Evolutionary conservation across 2,329 filamentous ascomycete genomes (phyloP).

Genomic region (Colletotrichum aenigma): DNA sequence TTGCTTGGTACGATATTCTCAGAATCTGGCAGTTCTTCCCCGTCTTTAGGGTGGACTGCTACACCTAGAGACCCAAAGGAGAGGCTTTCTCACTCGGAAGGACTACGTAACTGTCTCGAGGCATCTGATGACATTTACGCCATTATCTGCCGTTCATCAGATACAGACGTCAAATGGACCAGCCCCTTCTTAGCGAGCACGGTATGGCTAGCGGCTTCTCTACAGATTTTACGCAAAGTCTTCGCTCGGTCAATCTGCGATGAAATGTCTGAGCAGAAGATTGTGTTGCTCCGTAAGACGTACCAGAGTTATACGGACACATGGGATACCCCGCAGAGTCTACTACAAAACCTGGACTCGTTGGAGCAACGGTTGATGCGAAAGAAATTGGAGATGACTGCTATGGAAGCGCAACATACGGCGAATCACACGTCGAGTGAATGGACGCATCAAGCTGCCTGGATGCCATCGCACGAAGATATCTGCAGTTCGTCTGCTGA

Average conservation of each 20-base stretch:
- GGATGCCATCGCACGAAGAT: background rate
- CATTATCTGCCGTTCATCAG: background rate
- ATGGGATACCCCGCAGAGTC: background rate
- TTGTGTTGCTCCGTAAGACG: rapidly evolving
- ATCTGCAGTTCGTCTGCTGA: background rate
- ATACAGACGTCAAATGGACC: background rate
- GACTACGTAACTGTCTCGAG: background rate
- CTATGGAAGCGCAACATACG: background rate
- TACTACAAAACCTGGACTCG: background rate
- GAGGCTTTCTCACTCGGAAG: background rate
- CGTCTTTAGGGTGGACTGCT: background rate
- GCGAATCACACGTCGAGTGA: rapidly evolving
- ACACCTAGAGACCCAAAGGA: background rate
- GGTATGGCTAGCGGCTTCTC: background rate
- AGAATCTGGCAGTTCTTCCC: background rate
- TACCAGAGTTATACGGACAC: background rate
- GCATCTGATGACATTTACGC: background rate
- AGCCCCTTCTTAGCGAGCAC: background rate
- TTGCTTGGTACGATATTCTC: background rate
- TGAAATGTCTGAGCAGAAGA: background rate
- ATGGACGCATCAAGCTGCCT: background rate
- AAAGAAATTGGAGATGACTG: background rate
- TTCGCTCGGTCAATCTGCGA: background rate
- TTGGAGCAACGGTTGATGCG: background rate
- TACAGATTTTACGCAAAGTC: background rate